phyloP scores from a whole-genome alignment of 768 basidiomycete genomes.

The Tephrocybe sp. region DNA sequence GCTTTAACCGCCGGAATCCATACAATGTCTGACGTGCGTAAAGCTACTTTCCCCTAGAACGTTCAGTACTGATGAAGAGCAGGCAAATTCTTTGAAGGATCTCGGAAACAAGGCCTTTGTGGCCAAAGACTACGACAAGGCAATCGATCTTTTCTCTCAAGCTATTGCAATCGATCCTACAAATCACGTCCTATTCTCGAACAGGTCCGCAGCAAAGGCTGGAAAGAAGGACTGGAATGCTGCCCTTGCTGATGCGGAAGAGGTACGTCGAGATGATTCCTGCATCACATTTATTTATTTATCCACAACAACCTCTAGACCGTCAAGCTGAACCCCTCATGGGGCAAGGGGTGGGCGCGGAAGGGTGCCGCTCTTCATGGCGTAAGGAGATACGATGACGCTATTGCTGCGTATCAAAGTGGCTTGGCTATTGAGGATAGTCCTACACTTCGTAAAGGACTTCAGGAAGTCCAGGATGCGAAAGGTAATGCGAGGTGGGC shows the following conservation, averaged over 20 bases:
- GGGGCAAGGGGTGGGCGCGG: constrained; percentile 89
- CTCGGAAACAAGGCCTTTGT: constrained; percentile 95
- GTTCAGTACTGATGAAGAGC: neutral
- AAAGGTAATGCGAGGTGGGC: constrained; percentile 47
- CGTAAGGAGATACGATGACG: constrained; percentile 71
- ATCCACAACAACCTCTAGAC: constrained; percentile 46
- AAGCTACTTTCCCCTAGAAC: neutral
- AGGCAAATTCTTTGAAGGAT: constrained; percentile 73
- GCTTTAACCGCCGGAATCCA: constrained; percentile 16
- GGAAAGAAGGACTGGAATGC: constrained; percentile 76
- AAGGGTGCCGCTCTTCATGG: constrained; percentile 95
- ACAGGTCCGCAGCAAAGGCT: constrained; percentile 87
- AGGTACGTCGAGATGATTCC: constrained; percentile 47
- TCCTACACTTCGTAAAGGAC: constrained; percentile 78
- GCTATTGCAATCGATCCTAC: constrained; percentile 80
- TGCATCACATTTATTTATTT: constrained; percentile 12
- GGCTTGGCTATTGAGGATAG: constrained; percentile 84
- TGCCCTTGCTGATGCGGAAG: constrained; percentile 86
- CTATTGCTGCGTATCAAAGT: constrained; percentile 77
- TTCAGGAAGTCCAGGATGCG: constrained; percentile 85
- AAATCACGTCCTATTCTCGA: constrained; percentile 91
- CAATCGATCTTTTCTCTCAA: constrained; percentile 78
- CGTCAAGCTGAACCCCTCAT: constrained; percentile 71
- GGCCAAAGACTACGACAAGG: constrained; percentile 88
- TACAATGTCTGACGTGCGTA: constrained; percentile 40